phyloP scores from a whole-genome alignment of 352 stramenopile genomes.

The Phytopythium helicoides region DNA sequence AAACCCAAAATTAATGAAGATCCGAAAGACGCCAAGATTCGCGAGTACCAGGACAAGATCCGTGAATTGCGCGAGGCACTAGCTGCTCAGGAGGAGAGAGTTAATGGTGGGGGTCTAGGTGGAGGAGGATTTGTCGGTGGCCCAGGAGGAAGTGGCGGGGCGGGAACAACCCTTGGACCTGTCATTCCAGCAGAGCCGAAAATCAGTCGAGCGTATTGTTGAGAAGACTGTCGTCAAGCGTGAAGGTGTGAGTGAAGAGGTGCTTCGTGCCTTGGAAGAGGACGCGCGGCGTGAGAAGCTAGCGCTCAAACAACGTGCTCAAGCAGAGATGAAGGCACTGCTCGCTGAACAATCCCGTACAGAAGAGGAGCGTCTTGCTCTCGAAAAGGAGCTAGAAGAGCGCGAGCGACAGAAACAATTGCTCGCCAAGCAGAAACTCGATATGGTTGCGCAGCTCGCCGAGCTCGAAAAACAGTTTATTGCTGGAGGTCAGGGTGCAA shows the following conservation, averaged over 20 bases:
- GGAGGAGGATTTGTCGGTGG: constrained; percentile 18
- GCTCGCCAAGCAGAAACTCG: constrained; percentile 87
- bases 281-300: constrained; percentile 73
- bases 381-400: constrained; percentile 85
- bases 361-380: constrained; percentile 81
- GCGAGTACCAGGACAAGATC: constrained; percentile 64
- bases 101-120: constrained; percentile 4
- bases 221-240: constrained; percentile 79
- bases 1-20: constrained; percentile 93
- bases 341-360: constrained; percentile 84
- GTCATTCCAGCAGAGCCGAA: constrained; percentile 16
- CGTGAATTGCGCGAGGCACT: constrained; percentile 50
- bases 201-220: constrained; percentile 61
- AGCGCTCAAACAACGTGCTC: constrained; percentile 64
- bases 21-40: constrained; percentile 65
- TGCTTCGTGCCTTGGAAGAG: constrained; percentile 74
- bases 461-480: constrained; percentile 82
- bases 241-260: constrained; percentile 71
- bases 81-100: constrained; percentile 56
- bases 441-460: constrained; percentile 90
- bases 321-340: constrained; percentile 83
- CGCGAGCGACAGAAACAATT: constrained; percentile 68
- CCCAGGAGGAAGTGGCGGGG: constrained; percentile 1
- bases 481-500: constrained; percentile 89
- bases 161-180: background rate